These are phyloP conservation scores for Prunus mongolica DNA, from an alignment of 306 rosid genomes.

Conservation along the genomic window DNA sequence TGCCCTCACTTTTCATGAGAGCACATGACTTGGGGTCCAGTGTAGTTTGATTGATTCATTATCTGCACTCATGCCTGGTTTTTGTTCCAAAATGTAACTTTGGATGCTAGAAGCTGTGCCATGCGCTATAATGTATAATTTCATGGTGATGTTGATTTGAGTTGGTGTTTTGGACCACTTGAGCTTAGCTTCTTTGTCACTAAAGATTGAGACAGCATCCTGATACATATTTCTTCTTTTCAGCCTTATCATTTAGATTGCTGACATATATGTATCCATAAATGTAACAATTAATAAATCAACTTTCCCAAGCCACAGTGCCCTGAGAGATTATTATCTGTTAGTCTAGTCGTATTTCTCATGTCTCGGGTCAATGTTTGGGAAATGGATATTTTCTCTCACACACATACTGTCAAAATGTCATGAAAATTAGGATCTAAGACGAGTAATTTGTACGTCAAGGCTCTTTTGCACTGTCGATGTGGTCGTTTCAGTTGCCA, in stretches of 20 bases:
- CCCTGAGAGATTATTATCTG: too few species aligned
- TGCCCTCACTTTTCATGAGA: neutral
- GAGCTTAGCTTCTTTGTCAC: neutral
- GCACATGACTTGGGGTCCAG: neutral
- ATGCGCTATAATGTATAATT: neutral
- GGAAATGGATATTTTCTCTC: accelerated
- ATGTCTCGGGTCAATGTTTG: too few species aligned
- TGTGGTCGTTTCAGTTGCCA: too few species aligned
- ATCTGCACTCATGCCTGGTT: neutral
- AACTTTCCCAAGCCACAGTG: neutral
- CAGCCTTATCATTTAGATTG: neutral
- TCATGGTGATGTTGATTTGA: neutral
- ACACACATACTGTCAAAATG: too few species aligned
- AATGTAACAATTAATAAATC: neutral
- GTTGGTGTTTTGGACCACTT: conserved; percentile 5
- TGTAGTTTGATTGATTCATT: neutral
- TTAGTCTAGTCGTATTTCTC: too few species aligned
- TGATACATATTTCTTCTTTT: neutral
- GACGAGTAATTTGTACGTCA: too few species aligned
- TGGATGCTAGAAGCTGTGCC: neutral
- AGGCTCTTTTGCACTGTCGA: accelerated
- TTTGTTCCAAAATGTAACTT: neutral
- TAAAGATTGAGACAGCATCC: conserved; percentile 3
- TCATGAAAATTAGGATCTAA: too few species aligned
- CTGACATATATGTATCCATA: neutral